phyloP scores from a whole-genome alignment of 108 stramenopile genomes.

The Fragilaria crotonensis region DNA sequence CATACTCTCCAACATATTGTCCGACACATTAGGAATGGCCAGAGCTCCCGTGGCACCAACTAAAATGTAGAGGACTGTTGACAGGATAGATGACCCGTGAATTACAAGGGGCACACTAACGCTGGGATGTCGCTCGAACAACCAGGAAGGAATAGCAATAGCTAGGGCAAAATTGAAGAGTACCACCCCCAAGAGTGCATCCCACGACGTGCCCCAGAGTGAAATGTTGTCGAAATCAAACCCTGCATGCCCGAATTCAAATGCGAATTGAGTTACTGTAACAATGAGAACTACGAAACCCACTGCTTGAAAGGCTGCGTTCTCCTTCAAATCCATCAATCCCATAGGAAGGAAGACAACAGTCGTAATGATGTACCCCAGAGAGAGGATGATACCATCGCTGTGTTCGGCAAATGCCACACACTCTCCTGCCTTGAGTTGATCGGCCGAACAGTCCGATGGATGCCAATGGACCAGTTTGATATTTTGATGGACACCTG shows the following conservation, averaged over 20 bases:
- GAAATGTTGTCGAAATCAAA: slow-evolving; percentile 24
- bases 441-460: slow-evolving; percentile 18
- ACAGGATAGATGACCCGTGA: slow-evolving; percentile 28
- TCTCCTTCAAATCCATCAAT: slow-evolving; percentile 59
- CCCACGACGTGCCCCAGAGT: slow-evolving; percentile 39
- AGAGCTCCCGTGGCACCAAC: slow-evolving; percentile 55
- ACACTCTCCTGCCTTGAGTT: slow-evolving; percentile 33
- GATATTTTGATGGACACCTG: slow-evolving; percentile 4
- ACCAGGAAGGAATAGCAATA: slow-evolving; percentile 70
- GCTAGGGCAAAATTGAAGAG: slow-evolving; percentile 69
- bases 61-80: slow-evolving; percentile 38
- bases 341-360: slow-evolving; percentile 48
- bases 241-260: slow-evolving; percentile 21
- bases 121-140: slow-evolving; percentile 52
- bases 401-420: slow-evolving; percentile 30
- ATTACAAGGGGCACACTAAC: slow-evolving; percentile 40
- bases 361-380: slow-evolving; percentile 35
- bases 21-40: slow-evolving; percentile 45
- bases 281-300: slow-evolving; percentile 42
- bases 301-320: slow-evolving; percentile 33
- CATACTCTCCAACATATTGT: slow-evolving; percentile 57
- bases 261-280: slow-evolving; percentile 24
- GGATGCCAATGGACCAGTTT: slow-evolving; percentile 25
- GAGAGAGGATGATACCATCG: slow-evolving; percentile 28
- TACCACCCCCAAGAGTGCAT: slow-evolving; percentile 50